These are phyloP conservation scores for Solanum stenotomum DNA, from an alignment of 257 asterid genomes.

Conservation along the genomic window DNA sequence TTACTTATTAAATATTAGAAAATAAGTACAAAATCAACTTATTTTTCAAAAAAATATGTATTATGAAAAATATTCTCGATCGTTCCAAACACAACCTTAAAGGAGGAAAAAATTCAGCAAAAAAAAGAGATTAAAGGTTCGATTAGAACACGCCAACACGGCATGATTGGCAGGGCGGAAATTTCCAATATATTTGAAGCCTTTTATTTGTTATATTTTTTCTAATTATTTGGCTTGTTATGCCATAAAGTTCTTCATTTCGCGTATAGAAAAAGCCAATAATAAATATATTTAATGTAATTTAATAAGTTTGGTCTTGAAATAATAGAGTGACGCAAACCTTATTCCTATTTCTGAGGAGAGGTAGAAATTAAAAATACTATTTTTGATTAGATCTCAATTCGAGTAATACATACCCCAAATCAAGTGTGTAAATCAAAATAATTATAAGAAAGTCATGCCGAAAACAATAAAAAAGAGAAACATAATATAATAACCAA, in stretches of 20 bases:
- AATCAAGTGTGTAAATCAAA: not conserved
- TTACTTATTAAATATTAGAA: too few species aligned
- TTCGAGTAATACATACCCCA: not conserved
- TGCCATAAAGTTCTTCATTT: not conserved
- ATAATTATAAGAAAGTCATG: too few species aligned
- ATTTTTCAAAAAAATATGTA: too few species aligned
- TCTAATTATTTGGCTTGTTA: too few species aligned
- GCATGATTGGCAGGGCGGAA: not conserved
- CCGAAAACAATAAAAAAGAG: too few species aligned
- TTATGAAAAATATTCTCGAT: too few species aligned
- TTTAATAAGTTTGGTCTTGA: accelerated
- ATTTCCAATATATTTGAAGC: not conserved
- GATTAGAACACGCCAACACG: not conserved
- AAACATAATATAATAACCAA: too few species aligned
- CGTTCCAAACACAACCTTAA: not conserved
- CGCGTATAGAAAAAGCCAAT: too few species aligned
- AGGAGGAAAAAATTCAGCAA: not conserved
- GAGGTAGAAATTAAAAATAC: too few species aligned
- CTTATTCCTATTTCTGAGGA: too few species aligned
- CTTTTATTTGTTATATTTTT: too few species aligned
- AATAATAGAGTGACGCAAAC: not conserved
- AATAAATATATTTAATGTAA: too few species aligned
- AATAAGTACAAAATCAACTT: accelerated
- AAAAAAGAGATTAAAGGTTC: not conserved
- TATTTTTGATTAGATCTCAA: accelerated